phyloP scores from a whole-genome alignment of 2,329 filamentous ascomycete genomes.

The Colletotrichum gloeosporioides region DNA sequence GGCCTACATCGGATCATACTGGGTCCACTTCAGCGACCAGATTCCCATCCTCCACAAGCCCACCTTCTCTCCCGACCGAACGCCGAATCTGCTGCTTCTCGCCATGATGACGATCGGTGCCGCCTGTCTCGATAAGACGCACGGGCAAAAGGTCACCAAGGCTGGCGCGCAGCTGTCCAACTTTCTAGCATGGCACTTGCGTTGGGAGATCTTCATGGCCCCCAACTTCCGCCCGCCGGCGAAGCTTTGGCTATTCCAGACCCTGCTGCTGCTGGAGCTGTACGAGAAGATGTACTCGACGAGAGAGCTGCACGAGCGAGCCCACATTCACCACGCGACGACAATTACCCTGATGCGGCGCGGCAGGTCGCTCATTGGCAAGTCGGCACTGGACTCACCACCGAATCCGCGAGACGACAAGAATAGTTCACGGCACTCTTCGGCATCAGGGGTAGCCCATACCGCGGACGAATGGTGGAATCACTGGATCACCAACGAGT shows the following conservation, averaged over 20 bases:
- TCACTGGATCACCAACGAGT: slow-evolving; percentile 93
- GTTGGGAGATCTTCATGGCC: slow-evolving; percentile 96
- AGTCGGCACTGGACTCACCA: slow-evolving; percentile 83
- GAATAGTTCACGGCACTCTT: slow-evolving; percentile 64
- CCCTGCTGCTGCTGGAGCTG: slow-evolving; percentile 84
- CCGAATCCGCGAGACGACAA: slow-evolving; percentile 72
- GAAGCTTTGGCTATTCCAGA: slow-evolving; percentile 95
- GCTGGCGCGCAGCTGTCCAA: slow-evolving; percentile 84
- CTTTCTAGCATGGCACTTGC: slow-evolving; percentile 90
- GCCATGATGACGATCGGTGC: slow-evolving; percentile 93
- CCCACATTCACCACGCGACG: slow-evolving; percentile 95
- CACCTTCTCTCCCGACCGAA: slow-evolving; percentile 88
- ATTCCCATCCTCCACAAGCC: slow-evolving; percentile 94
- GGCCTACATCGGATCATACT: slow-evolving; percentile 90
- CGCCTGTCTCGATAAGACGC: slow-evolving; percentile 83
- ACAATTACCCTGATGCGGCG: slow-evolving; percentile 95
- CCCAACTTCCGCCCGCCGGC: slow-evolving; percentile 88
- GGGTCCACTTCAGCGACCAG: slow-evolving; percentile 93
- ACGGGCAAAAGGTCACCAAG: slow-evolving; percentile 75
- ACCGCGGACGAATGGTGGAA: slow-evolving; percentile 93
- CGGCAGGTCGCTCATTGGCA: slow-evolving; percentile 87
- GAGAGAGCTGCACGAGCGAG: slow-evolving; percentile 87
- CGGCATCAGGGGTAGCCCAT: slow-evolving; percentile 65
- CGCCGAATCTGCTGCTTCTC: slow-evolving; percentile 82
- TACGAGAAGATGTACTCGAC: slow-evolving; percentile 99